phyloP scores from a whole-genome alignment of 768 basidiomycete species.

The Boletus fagicola region DNA sequence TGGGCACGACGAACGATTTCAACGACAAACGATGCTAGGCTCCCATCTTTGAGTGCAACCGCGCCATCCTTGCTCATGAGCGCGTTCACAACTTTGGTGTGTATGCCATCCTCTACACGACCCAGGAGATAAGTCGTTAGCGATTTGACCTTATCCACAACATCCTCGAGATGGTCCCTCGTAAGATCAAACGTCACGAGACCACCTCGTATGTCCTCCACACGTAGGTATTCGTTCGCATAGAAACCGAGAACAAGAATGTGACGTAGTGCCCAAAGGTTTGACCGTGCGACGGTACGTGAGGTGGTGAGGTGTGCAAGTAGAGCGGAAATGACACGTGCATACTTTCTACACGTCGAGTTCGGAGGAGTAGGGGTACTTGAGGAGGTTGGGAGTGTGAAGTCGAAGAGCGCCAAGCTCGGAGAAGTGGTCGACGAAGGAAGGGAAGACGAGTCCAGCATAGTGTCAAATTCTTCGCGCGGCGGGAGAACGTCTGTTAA shows the following conservation, averaged over 20 bases:
- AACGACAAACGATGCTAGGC: conserved; percentile 30
- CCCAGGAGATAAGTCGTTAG: conserved; percentile 62
- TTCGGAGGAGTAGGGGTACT: conserved; percentile 15
- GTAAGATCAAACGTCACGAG: conserved; percentile 38
- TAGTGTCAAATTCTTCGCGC: conserved; percentile 41
- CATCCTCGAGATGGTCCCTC: conserved; percentile 30
- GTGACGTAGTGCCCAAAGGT: conserved; percentile 70
- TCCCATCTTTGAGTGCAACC: conserved; percentile 19
- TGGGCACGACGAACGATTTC: conserved; percentile 33
- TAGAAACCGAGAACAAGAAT: conserved; percentile 61
- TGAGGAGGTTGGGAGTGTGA: conserved; percentile 50
- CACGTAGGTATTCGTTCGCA: conserved; percentile 57
- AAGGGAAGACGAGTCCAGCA: conserved; percentile 42
- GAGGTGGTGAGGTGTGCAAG: conserved; percentile 55
- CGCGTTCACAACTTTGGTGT: conserved; percentile 39
- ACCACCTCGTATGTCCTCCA: conserved; percentile 48
- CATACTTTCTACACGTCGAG: conserved; percentile 42
- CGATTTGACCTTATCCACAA: conserved; percentile 49
- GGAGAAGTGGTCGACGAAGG: conserved; percentile 47
- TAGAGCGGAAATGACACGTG: conserved; percentile 57
- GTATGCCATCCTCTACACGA: conserved; percentile 50
- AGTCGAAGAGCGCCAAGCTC: conserved; percentile 59
- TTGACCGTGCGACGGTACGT: conserved; percentile 55
- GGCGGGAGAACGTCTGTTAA: conserved; percentile 55
- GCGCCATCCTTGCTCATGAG: conserved; percentile 30